Conservation (phyloP, 345 rosid genomes). For the Bruguiera sexangula region DNA sequence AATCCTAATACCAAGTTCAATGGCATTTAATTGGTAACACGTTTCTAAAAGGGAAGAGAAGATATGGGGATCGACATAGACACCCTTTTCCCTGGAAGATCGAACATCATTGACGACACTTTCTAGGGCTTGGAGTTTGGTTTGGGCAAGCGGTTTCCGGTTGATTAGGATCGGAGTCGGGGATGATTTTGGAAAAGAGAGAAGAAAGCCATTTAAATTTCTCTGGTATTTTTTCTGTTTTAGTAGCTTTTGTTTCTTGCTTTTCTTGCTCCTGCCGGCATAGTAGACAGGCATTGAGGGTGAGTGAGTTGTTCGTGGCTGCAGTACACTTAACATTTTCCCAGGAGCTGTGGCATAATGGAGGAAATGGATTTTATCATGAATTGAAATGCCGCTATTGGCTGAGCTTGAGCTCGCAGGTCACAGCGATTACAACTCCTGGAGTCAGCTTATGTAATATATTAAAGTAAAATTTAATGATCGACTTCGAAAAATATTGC, state of each 20-base stretch:
- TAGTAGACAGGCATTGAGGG: constrained; percentile 14
- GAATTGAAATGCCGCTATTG: too few species aligned
- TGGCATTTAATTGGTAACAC: constrained; percentile 52
- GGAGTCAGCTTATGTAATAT: too few species aligned
- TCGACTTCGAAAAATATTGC: too few species aligned
- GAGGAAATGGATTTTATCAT: neutral
- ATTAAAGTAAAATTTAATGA: too few species aligned
- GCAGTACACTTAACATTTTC: constrained; percentile 35
- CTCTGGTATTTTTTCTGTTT: constrained; percentile 19
- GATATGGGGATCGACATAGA: constrained; percentile 49
- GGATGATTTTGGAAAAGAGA: constrained; percentile 41
- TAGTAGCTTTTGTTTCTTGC: constrained; percentile 30
- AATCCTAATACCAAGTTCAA: constrained; percentile 53
- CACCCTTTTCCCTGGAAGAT: constrained; percentile 46
- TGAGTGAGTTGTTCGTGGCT: constrained; percentile 17
- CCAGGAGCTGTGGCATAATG: too few species aligned
- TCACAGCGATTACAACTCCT: too few species aligned
- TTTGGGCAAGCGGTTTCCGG: constrained; percentile 29
- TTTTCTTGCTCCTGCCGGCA: constrained; percentile 36
- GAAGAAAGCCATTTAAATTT: constrained; percentile 17
- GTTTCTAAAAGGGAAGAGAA: constrained; percentile 70
- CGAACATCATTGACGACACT: constrained; percentile 54
- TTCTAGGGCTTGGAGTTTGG: constrained; percentile 61
- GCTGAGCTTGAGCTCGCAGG: too few species aligned
- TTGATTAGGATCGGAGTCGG: constrained; percentile 53